Base-by-base conservation (phyloP, 2,329 filamentous ascomycete species). In the Pyricularia sp. region DNA sequence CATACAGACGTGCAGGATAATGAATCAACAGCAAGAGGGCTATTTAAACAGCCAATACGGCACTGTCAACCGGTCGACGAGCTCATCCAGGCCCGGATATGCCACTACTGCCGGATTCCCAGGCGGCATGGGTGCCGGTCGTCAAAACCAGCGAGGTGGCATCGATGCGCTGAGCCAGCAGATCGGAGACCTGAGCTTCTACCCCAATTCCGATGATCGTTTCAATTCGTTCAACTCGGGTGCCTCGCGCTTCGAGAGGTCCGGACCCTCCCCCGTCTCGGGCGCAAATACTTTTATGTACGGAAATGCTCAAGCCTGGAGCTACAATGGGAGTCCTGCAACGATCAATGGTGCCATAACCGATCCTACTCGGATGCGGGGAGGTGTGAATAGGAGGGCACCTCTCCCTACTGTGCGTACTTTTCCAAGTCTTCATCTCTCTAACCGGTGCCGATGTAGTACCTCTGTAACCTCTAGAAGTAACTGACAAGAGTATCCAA, bases 291-390 rank as follows among this genome's bases (percentile, higher is more conserved):
- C 85, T 70, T 70, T 68, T 63, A 83, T 86, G 80, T 75, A 85
- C 68, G 83, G 94, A 73, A 92, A 93, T 75, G 87, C 88, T 76
- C 90, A 93, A 76, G 89, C 90, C 17, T 97, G 93, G 93, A 92
- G 89, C 77, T 89, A 92, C 73, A 83, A 81, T 70, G 88, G 86
- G 74, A 87, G 86, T 75, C 90, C 88, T 65, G 92, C 93, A 72
- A 86, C 84, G 0, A 81, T 86, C 70, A 83, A 85, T 74, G 88
- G 88, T 68, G 89, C 87, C 71, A 84, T 94, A 73, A 89, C 88
- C 69, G 88, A 88, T 69, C 82, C 86, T 73, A 79, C 85, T 76
- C 81, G 89, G 74, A 77, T 88, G 77, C 82, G 85, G 71, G 68
- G 67, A 23, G 80, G 80, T 69, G 81, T 84, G 65, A 84, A 83